Evolutionary conservation across 1,139 yeast genomes (phyloP).

Genomic region (Casaregolazyma suthepensis): DNA sequence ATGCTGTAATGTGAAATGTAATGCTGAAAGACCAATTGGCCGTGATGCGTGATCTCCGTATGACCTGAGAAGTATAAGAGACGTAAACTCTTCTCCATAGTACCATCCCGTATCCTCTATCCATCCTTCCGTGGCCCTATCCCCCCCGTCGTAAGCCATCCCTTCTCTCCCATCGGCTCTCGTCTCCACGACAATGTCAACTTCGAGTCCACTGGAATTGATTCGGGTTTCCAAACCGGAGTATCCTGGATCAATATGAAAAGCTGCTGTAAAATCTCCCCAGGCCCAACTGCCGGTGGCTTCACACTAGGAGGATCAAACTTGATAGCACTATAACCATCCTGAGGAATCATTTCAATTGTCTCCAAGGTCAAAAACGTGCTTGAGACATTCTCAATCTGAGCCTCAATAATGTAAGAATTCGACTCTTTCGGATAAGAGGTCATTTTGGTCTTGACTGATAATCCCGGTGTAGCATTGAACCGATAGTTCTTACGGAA

Average conservation of each 20-base stretch:
- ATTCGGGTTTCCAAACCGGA: slow-evolving; percentile 14
- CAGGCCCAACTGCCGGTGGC: slow-evolving; percentile 11
- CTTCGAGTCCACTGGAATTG: slow-evolving; percentile 13
- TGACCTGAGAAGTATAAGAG: no score
- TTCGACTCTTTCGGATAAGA: slow-evolving; percentile 12
- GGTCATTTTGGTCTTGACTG: slow-evolving; percentile 30
- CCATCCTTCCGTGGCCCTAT: not conserved
- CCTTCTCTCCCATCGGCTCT: slow-evolving; percentile 34
- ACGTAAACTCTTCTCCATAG: no score
- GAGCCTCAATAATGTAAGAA: slow-evolving; percentile 29
- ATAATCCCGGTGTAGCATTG: slow-evolving; percentile 29
- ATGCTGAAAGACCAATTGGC: not conserved
- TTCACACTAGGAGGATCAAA: slow-evolving; percentile 2
- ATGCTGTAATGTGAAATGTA: not conserved
- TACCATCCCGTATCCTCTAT: not conserved
- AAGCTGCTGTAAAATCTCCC: slow-evolving; percentile 10
- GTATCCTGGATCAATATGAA: slow-evolving; percentile 13
- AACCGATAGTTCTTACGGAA: slow-evolving; percentile 28
- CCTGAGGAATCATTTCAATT: slow-evolving; percentile 25
- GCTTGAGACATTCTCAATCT: slow-evolving; percentile 32
- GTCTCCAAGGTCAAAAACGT: slow-evolving; percentile 29
- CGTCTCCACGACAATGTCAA: slow-evolving; percentile 33
- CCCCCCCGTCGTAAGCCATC: slow-evolving; percentile 30
- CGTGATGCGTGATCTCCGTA: not conserved
- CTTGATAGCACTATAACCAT: slow-evolving; percentile 22